Conservation (phyloP, 495 filamentous ascomycete species). For the Aspergillus nanangensis region DNA sequence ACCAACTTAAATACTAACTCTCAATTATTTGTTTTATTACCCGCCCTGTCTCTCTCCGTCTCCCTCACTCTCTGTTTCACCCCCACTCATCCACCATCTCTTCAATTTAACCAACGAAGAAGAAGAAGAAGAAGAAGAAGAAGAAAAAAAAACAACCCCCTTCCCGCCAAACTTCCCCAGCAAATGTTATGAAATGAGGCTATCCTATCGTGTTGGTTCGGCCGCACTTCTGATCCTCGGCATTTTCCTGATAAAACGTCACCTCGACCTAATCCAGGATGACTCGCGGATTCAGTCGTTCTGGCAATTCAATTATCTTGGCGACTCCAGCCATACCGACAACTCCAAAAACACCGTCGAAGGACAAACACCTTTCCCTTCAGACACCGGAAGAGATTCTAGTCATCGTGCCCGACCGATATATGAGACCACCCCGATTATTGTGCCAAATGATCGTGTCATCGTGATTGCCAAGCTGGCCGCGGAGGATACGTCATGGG, state of each 20-base stretch:
- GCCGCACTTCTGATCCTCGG: constrained; percentile 31
- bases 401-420: constrained; percentile 5
- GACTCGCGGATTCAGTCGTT: constrained; percentile 18
- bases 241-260: constrained; percentile 31
- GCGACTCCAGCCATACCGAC: constrained; percentile 11
- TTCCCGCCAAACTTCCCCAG: not conserved
- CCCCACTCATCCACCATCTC: no score
- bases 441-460: constrained; percentile 34
- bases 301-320: constrained; percentile 27
- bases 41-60: constrained; percentile 5
- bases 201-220: constrained; percentile 33
- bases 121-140: no score
- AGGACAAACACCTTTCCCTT: not conserved
- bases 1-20: no score
- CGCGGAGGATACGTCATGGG: constrained; percentile 38
- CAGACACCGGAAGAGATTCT: no score
- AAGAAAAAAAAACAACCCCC: not conserved
- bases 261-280: constrained; percentile 23
- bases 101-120: no score
- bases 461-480: constrained; percentile 40
- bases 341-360: constrained; percentile 7
- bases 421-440: constrained; percentile 31
- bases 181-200: constrained; percentile 40
- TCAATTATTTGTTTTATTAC: not conserved
- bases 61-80: constrained; percentile 1